phyloP scores from a whole-genome alignment of 2,329 filamentous ascomycete genomes.

The Penicillium sp. region DNA sequence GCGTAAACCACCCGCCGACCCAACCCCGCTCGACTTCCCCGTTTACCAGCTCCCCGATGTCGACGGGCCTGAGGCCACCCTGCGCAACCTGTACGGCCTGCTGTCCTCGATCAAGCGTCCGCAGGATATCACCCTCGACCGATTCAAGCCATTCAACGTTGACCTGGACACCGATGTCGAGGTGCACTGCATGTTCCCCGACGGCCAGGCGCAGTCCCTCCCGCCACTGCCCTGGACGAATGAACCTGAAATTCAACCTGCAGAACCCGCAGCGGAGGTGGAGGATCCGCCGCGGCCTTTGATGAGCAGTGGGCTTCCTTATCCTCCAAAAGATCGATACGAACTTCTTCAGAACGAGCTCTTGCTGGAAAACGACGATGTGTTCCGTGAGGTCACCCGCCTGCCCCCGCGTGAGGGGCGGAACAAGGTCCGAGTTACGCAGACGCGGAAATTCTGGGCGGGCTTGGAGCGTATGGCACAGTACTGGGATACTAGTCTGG shows the following conservation, averaged over 20 bases:
- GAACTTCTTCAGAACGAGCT: constrained; percentile 52
- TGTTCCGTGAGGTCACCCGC: constrained; percentile 55
- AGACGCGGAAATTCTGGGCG: constrained; percentile 60
- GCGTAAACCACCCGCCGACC: constrained; percentile 49
- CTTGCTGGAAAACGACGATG: constrained; percentile 54
- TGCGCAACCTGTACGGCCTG: constrained; percentile 41
- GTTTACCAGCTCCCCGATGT: constrained; percentile 41
- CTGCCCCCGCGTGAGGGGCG: constrained; percentile 46
- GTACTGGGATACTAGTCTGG: constrained; percentile 61
- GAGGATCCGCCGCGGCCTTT: constrained; percentile 29
- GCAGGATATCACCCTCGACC: constrained; percentile 40
- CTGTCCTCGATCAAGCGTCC: constrained; percentile 46
- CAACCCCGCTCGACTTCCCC: constrained; percentile 54
- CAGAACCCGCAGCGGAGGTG: constrained; percentile 4
- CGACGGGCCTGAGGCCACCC: constrained; percentile 35
- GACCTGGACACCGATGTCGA: constrained; percentile 38
- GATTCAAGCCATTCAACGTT: constrained; percentile 44
- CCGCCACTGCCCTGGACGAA: constrained; percentile 41
- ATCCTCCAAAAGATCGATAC: constrained; percentile 50
- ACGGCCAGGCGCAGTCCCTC: constrained; percentile 32
- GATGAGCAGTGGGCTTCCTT: constrained; percentile 51
- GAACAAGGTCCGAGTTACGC: constrained; percentile 51
- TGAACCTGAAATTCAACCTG: constrained; percentile 9
- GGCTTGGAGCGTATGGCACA: constrained; percentile 58
- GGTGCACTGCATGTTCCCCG: constrained; percentile 36